Percentiles rank a stretch among this genome's conserved stretches.
Conservation (phyloP, 495 filamentous ascomycete species). For the Penicillium coprophilum region DNA sequence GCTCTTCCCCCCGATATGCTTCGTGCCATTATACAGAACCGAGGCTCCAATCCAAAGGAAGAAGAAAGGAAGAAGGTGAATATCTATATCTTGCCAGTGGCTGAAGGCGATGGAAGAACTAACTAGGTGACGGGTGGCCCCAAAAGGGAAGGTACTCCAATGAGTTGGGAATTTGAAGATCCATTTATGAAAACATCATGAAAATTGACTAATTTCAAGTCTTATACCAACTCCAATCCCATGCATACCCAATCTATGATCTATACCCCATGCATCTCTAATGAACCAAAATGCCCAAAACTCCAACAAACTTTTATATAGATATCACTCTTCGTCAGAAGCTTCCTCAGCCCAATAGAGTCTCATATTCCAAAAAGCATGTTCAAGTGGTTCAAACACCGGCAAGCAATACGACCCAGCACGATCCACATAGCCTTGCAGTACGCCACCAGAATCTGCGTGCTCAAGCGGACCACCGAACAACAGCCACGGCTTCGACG, state of each 20-base stretch:
- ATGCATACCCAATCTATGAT: slow-evolving; percentile 2
- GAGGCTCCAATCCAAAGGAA: too few species aligned
- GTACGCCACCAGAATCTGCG: slow-evolving; percentile 26
- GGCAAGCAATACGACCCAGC: slow-evolving; percentile 32
- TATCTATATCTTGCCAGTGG: background rate
- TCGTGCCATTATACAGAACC: too few species aligned
- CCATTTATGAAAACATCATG: background rate
- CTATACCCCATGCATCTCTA: background rate
- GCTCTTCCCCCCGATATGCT: too few species aligned
- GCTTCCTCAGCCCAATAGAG: slow-evolving; percentile 33
- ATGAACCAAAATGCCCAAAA: background rate
- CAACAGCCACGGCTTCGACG: slow-evolving; percentile 29
- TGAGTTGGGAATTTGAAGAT: background rate
- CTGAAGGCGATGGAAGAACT: background rate
- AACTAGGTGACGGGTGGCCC: background rate
- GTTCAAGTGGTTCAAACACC: slow-evolving; percentile 35
- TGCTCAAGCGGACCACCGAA: slow-evolving; percentile 42
- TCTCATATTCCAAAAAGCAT: slow-evolving; percentile 47
- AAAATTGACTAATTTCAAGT: background rate
- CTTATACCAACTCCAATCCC: background rate
- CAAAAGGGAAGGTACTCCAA: background rate
- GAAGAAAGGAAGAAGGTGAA: background rate
- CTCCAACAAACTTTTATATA: background rate
- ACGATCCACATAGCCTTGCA: slow-evolving; percentile 24
- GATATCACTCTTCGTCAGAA: background rate